These are phyloP conservation scores for Trapa incisa DNA, from an alignment of 345 rosid species.

Conservation along the genomic window DNA sequence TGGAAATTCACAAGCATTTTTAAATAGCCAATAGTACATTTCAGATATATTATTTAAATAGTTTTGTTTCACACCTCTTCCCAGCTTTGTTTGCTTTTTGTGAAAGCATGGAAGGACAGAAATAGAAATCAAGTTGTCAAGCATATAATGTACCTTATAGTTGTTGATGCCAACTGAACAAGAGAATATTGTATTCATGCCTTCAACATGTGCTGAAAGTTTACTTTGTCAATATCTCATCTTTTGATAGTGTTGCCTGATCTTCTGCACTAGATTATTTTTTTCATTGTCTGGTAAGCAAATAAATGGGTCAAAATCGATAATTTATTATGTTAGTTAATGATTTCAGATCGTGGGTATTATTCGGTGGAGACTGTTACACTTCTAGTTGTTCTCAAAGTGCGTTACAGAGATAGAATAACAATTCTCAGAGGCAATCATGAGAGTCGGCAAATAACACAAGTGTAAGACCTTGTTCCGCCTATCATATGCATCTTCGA, in stretches of 20 bases:
- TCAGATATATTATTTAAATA: too few species aligned
- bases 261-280: too few species aligned
- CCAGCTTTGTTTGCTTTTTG: background rate
- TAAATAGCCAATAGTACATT: too few species aligned
- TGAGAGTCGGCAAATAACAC: constrained; percentile 97
- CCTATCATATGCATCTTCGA: background rate
- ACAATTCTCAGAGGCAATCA: constrained; percentile 94
- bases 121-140: too few species aligned
- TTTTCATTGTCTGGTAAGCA: background rate
- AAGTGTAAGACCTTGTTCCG: constrained; percentile 65
- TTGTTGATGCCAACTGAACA: too few species aligned
- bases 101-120: background rate
- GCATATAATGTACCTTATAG: too few species aligned
- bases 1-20: too few species aligned
- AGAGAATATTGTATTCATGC: too few species aligned
- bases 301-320: background rate
- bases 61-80: too few species aligned
- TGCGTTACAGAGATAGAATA: constrained; percentile 85
- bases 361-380: constrained; percentile 97
- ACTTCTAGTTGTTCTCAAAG: constrained; percentile 87
- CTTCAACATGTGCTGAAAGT: too few species aligned
- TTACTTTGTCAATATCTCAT: too few species aligned
- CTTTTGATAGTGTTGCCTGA: too few species aligned
- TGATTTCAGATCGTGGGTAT: constrained; percentile 83
- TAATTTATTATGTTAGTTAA: background rate